phyloP scores from a whole-genome alignment of 352 stramenopile species.

The Plasmopara muralis region DNA sequence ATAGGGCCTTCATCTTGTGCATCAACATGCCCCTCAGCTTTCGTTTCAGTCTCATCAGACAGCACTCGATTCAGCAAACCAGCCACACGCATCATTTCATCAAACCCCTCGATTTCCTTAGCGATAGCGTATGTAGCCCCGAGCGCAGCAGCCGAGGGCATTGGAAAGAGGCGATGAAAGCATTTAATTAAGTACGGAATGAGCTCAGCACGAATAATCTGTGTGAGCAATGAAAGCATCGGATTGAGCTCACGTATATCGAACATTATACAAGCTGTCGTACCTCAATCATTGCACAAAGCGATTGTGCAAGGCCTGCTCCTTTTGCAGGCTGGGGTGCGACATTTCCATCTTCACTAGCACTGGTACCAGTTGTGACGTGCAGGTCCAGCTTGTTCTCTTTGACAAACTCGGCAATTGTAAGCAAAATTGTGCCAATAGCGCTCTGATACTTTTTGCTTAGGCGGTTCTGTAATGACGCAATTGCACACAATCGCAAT shows the following conservation, averaged over 20 bases:
- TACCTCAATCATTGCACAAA: constrained; percentile 59
- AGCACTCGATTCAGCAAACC: constrained; percentile 11
- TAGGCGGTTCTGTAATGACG: constrained; percentile 51
- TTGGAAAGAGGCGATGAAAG: constrained; percentile 62
- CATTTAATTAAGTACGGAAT: constrained; percentile 66
- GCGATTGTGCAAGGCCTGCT: constrained; percentile 26
- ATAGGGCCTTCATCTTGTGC: neutral
- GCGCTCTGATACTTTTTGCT: constrained; percentile 49
- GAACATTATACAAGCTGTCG: neutral
- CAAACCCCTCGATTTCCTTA: constrained; percentile 33
- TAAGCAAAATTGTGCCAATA: constrained; percentile 41
- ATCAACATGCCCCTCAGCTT: constrained; percentile 26
- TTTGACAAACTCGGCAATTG: constrained; percentile 45
- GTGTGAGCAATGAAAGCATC: neutral
- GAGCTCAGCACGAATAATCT: constrained; percentile 52
- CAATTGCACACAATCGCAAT: constrained; percentile 67
- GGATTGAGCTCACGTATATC: neutral
- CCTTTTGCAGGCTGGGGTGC: constrained; percentile 20
- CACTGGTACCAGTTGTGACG: constrained; percentile 5
- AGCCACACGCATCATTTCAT: constrained; percentile 44
- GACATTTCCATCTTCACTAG: constrained; percentile 2
- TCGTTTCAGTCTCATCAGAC: constrained; percentile 6
- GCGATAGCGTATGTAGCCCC: constrained; percentile 11
- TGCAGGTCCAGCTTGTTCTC: constrained; percentile 44
- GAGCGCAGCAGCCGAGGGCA: constrained; percentile 20